Evolutionary conservation across 768 basidiomycete genomes (phyloP).

Genomic region (Mycena metata): DNA sequence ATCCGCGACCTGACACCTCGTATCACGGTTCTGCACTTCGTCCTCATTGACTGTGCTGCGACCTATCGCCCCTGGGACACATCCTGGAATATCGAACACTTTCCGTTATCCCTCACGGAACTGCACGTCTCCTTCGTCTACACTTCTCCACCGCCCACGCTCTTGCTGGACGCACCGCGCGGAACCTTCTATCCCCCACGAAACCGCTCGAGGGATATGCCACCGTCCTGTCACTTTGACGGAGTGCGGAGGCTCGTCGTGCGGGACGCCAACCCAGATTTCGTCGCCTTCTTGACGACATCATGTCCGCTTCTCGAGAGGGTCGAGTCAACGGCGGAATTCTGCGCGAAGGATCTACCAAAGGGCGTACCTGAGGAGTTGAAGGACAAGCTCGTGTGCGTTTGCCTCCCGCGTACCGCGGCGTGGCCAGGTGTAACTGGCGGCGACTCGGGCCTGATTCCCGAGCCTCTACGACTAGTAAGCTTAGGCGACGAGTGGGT

Average conservation of each 20-base stretch:
- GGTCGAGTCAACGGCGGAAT: slow-evolving; percentile 3
- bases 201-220: too few relatives aligned
- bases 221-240: background rate
- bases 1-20: background rate
- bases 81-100: too few relatives aligned
- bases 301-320: background rate
- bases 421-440: slow-evolving; percentile 1
- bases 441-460: too few relatives aligned
- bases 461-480: too few relatives aligned
- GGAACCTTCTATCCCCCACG: background rate
- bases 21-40: background rate
- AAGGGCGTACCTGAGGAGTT: background rate
- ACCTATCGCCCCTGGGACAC: background rate
- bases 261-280: background rate
- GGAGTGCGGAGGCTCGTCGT: background rate
- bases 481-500: too few relatives aligned
- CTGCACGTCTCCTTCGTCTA: slow-evolving; percentile 9
- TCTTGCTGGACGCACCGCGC: background rate
- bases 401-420: background rate
- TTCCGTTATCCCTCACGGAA: background rate
- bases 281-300: slow-evolving; percentile 3
- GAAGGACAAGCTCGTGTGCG: background rate
- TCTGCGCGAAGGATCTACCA: background rate
- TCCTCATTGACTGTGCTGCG: background rate
- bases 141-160: background rate